phyloP scores from a whole-genome alignment of 768 basidiomycete species.

The Trametes cubensis region DNA sequence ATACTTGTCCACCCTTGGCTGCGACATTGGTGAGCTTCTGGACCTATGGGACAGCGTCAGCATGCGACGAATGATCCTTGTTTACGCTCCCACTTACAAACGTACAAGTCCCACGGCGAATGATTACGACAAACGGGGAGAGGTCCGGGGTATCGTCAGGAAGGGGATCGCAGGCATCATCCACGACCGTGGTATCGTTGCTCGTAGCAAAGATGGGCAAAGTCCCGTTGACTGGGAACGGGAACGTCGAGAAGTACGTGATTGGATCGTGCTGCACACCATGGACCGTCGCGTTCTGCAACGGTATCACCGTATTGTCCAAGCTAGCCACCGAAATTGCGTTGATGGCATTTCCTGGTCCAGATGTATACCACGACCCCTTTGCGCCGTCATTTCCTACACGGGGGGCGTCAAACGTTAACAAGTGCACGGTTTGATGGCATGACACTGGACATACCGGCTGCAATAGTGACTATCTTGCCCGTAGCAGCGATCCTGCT shows the following conservation, averaged over 20 bases:
- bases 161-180: slow-evolving; percentile 63
- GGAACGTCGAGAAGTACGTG: slow-evolving; percentile 55
- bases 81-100: slow-evolving; percentile 41
- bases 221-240: slow-evolving; percentile 48
- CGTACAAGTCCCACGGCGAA: slow-evolving; percentile 61
- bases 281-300: slow-evolving; percentile 56
- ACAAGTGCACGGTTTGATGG: background rate
- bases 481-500: slow-evolving; percentile 59
- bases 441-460: slow-evolving; percentile 43
- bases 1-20: slow-evolving; percentile 52
- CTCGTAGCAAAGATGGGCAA: slow-evolving; percentile 63
- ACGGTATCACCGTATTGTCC: slow-evolving; percentile 59
- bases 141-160: slow-evolving; percentile 58
- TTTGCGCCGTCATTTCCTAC: slow-evolving; percentile 45
- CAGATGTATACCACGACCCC: slow-evolving; percentile 64
- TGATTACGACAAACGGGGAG: slow-evolving; percentile 52
- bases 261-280: slow-evolving; percentile 52
- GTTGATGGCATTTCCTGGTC: slow-evolving; percentile 54
- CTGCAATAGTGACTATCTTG: slow-evolving; percentile 63
- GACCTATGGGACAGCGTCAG: slow-evolving; percentile 34
- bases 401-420: background rate
- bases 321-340: slow-evolving; percentile 61
- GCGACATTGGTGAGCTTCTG: slow-evolving; percentile 56
- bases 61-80: too few species aligned
- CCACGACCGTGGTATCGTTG: slow-evolving; percentile 50